phyloP scores from a whole-genome alignment of 441 rosid species.

The Corymbia calophylla region DNA sequence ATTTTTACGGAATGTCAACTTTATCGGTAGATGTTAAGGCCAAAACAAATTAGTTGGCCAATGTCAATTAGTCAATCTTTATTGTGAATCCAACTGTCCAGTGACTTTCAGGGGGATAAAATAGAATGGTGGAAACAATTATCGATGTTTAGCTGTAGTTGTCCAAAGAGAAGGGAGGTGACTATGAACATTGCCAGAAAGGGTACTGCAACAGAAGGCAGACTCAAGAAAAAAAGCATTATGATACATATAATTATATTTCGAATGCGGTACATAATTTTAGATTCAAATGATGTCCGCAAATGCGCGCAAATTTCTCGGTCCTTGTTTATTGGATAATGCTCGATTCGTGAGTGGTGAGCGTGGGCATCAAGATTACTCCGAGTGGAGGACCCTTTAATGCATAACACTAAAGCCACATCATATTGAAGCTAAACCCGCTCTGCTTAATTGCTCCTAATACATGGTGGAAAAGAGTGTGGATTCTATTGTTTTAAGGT shows the following conservation, averaged over 20 bases:
- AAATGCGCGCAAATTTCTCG: neutral
- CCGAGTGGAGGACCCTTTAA: neutral
- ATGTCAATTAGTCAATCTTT: neutral
- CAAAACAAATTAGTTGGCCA: neutral
- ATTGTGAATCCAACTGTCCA: neutral
- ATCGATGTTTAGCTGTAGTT: neutral
- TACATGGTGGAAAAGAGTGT: neutral
- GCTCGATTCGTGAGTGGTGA: neutral
- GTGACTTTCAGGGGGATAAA: neutral
- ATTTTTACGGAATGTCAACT: neutral
- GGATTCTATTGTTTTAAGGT: neutral
- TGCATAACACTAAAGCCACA: neutral
- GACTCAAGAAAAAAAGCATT: neutral
- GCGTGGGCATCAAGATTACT: neutral
- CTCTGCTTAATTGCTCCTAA: neutral
- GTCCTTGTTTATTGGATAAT: neutral
- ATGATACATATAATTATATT: rapidly evolving
- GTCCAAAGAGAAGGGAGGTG: neutral
- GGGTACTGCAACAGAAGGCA: neutral
- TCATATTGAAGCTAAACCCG: neutral
- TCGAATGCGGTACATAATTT: neutral
- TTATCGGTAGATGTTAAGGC: neutral
- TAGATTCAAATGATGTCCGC: neutral
- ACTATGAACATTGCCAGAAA: neutral
- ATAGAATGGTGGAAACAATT: neutral